These are phyloP conservation scores for Beauveria scarabaeidicola DNA, from an alignment of 2,329 filamentous ascomycete species.

Conservation along the genomic window DNA sequence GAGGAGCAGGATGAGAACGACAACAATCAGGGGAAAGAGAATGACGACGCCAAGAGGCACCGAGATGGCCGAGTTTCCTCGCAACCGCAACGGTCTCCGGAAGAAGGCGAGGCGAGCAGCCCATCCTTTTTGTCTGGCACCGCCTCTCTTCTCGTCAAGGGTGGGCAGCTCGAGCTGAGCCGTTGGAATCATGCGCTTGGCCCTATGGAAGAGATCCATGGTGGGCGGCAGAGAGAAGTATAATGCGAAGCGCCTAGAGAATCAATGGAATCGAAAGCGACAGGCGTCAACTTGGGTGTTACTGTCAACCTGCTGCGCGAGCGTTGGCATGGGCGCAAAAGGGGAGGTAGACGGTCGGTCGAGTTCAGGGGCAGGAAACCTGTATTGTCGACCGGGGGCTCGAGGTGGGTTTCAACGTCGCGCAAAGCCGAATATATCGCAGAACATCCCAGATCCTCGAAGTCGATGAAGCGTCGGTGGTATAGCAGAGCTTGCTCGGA, in stretches of 20 bases:
- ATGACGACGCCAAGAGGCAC: conserved; percentile 88
- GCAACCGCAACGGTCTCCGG: conserved; percentile 74
- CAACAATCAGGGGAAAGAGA: conserved; percentile 82
- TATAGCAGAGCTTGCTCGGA: background rate
- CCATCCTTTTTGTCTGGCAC: conserved; percentile 30
- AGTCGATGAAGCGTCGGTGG: background rate
- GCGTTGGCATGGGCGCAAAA: background rate
- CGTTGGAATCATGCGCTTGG: conserved; percentile 40
- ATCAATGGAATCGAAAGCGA: background rate
- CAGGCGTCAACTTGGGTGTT: background rate
- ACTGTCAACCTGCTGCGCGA: background rate
- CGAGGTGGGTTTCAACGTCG: background rate
- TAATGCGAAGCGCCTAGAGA: background rate
- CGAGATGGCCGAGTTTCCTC: conserved; percentile 85
- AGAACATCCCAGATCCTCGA: background rate
- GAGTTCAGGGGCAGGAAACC: conserved; percentile 1
- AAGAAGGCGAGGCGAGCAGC: conserved; percentile 66
- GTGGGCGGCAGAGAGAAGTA: background rate
- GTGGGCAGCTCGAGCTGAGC: conserved; percentile 38
- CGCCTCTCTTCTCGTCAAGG: conserved; percentile 39
- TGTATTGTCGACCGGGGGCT: background rate
- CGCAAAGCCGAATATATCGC: background rate
- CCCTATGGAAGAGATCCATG: conserved; percentile 53
- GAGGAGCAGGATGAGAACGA: conserved; percentile 82
- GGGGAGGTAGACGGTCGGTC: background rate